These are phyloP conservation scores for Candida ponderosae DNA, from an alignment of 805 yeast genomes.

Conservation along the genomic window DNA sequence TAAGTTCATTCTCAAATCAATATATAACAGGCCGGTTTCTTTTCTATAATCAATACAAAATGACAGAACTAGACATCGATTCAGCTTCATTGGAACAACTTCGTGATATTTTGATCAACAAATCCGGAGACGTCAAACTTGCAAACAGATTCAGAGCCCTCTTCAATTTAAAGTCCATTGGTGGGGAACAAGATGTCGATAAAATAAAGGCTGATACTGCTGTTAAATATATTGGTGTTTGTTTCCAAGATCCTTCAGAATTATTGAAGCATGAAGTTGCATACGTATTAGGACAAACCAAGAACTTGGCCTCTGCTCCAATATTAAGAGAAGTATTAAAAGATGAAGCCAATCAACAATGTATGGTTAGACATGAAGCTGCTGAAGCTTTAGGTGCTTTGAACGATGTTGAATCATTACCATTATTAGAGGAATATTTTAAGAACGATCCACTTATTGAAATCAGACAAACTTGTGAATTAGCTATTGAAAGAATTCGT, in stretches of 20 bases:
- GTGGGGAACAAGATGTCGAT: constrained; percentile 56
- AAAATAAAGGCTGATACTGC: constrained; percentile 54
- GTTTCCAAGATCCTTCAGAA: constrained; percentile 76
- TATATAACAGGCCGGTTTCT: no score
- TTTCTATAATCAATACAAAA: no score
- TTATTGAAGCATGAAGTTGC: constrained; percentile 96
- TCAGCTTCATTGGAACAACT: constrained; percentile 49
- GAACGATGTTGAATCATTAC: constrained; percentile 70
- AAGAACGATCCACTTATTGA: constrained; percentile 75
- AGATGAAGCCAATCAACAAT: constrained; percentile 59
- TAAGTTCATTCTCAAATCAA: no score
- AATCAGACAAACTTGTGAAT: constrained; percentile 94
- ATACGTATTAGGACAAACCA: constrained; percentile 92
- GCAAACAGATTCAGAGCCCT: constrained; percentile 91
- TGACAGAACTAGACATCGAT: constrained; percentile 24
- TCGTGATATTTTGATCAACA: constrained; percentile 63
- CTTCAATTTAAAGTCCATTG: constrained; percentile 82
- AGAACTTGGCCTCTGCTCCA: constrained; percentile 72
- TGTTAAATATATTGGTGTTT: constrained; percentile 75
- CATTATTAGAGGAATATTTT: constrained; percentile 53
- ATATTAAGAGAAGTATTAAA: constrained; percentile 63
- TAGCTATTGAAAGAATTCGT: constrained; percentile 88
- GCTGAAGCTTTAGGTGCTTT: constrained; percentile 98
- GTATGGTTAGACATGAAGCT: constrained; percentile 99
- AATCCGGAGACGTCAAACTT: constrained; percentile 59